Conservation (phyloP, 176 grass and related monocot species). For the Oryza coarctata region DNA sequence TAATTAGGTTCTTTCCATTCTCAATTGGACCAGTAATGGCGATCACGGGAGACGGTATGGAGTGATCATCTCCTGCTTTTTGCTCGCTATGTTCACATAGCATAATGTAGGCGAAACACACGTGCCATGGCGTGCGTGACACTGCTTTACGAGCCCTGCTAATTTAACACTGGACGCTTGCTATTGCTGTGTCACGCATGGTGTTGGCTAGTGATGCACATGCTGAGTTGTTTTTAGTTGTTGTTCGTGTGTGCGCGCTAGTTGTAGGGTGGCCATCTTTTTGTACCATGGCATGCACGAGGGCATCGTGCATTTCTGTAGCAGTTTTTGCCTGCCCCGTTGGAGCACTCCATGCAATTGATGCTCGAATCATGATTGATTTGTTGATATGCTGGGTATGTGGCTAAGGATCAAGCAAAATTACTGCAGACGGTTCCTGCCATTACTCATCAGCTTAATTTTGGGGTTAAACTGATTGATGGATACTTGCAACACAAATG, state of each 20-base stretch:
- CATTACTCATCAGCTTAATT: neutral
- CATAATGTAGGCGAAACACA: neutral
- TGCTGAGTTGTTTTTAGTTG: neutral
- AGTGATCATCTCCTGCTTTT: neutral
- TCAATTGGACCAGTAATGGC: neutral
- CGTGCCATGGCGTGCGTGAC: constrained; percentile 17
- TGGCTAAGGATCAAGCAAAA: neutral
- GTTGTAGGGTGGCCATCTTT: neutral
- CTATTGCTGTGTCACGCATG: neutral
- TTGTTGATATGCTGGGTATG: neutral
- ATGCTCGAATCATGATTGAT: neutral
- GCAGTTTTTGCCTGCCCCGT: neutral
- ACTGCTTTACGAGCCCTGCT: constrained; percentile 20
- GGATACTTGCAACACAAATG: no score
- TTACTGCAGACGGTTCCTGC: no score
- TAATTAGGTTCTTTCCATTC: neutral
- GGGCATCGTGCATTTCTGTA: constrained; percentile 33
- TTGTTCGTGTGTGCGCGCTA: neutral
- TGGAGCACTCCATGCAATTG: constrained; percentile 38
- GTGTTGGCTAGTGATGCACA: neutral
- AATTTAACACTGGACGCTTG: neutral
- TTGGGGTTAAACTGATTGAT: neutral
- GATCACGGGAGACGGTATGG: constrained; percentile 7
- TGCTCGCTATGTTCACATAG: neutral
- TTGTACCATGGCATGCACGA: constrained; percentile 24